Conservation (phyloP, 2,329 filamentous ascomycete species). For the Pestalotiopsis sp. region DNA sequence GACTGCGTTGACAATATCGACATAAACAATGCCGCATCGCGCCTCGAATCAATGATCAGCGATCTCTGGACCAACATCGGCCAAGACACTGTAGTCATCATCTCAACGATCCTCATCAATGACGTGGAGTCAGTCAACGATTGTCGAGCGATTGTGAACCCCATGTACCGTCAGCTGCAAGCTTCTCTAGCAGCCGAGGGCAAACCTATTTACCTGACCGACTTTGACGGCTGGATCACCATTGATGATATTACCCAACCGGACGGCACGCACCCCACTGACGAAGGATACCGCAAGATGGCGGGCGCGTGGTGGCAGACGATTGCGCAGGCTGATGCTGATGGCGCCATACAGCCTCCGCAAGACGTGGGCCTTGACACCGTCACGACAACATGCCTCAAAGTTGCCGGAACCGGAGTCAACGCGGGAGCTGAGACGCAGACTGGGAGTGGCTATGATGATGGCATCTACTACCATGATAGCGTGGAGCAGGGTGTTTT, state of each 20-base stretch:
- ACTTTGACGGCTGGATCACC: slow-evolving; percentile 7
- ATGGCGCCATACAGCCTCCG: slow-evolving; percentile 14
- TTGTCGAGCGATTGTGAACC: background rate
- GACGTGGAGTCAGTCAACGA: background rate
- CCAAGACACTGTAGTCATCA: background rate
- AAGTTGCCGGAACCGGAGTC: slow-evolving; percentile 22
- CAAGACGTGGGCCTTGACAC: background rate
- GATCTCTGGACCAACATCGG: background rate
- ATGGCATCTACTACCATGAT: slow-evolving; percentile 31
- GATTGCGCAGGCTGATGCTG: slow-evolving; percentile 7
- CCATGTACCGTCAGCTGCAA: background rate
- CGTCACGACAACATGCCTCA: slow-evolving; percentile 20
- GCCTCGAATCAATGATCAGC: slow-evolving; percentile 28
- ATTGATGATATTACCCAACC: slow-evolving; percentile 14
- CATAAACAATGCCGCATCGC: slow-evolving; percentile 20
- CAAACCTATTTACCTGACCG: slow-evolving; percentile 1
- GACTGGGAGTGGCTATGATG: slow-evolving; percentile 28
- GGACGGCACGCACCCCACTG: slow-evolving; percentile 25
- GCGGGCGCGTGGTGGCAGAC: slow-evolving; percentile 19
- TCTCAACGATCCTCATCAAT: background rate
- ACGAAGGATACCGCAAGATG: slow-evolving; percentile 24
- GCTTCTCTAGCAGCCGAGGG: slow-evolving; percentile 3
- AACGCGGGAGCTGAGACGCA: slow-evolving; percentile 28
- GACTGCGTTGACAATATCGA: slow-evolving; percentile 25
- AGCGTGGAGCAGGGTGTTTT: slow-evolving; percentile 19